phyloP scores from a whole-genome alignment of 768 basidiomycete species.

The Rhizopogon sp. region DNA sequence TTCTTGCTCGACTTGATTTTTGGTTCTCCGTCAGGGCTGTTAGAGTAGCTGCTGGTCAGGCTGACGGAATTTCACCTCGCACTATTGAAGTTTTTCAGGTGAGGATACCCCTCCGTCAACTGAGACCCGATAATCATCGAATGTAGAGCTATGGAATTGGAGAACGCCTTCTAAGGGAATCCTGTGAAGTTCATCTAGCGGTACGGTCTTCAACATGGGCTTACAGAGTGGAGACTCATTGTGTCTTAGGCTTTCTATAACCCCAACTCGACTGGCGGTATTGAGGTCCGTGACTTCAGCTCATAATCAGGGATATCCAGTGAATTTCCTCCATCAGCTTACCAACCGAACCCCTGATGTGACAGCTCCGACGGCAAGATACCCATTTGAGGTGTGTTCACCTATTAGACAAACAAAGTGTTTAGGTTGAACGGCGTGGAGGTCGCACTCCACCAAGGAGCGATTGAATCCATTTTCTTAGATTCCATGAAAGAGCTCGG shows the following conservation, averaged over 20 bases:
- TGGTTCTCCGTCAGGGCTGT: conserved; percentile 5
- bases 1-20: conserved; percentile 1
- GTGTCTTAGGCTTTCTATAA: conserved; percentile 65
- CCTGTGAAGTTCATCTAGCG: conserved; percentile 60
- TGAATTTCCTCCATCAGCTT: conserved; percentile 34
- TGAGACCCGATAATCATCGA: background rate
- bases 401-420: background rate
- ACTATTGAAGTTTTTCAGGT: conserved; percentile 44
- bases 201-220: conserved; percentile 33
- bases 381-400: conserved; percentile 57
- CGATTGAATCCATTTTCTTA: conserved; percentile 28
- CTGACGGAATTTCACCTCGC: conserved; percentile 22
- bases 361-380: conserved; percentile 55
- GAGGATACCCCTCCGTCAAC: background rate
- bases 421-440: conserved; percentile 6
- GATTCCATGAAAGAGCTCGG: conserved; percentile 28
- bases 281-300: conserved; percentile 37
- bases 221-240: background rate
- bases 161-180: conserved; percentile 55
- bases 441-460: conserved; percentile 31
- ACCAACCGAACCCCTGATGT: conserved; percentile 60
- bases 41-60: conserved; percentile 20
- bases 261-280: conserved; percentile 53
- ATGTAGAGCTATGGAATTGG: conserved; percentile 70
- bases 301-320: background rate